These are phyloP conservation scores for Yarrowia sp. DNA, from an alignment of 805 yeast species.

Conservation along the genomic window DNA sequence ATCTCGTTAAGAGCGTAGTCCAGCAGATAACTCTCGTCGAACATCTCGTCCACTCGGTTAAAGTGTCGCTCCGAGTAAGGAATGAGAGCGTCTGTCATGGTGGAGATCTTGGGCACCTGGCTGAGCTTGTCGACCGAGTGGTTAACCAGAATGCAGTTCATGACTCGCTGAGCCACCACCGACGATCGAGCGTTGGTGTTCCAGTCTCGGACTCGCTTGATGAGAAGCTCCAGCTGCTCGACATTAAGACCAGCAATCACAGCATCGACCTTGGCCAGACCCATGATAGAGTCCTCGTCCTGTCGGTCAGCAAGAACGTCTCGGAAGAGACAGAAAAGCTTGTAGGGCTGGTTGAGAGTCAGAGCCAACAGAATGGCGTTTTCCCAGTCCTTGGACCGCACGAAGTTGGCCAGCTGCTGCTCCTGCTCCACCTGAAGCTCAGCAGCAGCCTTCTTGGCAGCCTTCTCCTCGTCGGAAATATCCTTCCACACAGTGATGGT, in stretches of 20 bases:
- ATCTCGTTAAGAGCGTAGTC: slow-evolving; percentile 80
- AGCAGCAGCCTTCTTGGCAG: slow-evolving; percentile 48
- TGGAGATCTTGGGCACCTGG: slow-evolving; percentile 64
- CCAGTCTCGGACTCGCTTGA: slow-evolving; percentile 89
- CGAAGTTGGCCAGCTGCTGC: slow-evolving; percentile 75
- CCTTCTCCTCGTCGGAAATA: slow-evolving; percentile 69
- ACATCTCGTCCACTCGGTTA: slow-evolving; percentile 66
- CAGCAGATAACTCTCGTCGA: slow-evolving; percentile 80
- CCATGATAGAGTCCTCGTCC: slow-evolving; percentile 51
- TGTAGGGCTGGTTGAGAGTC: slow-evolving; percentile 84
- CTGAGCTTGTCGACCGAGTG: slow-evolving; percentile 55
- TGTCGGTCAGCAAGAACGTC: slow-evolving; percentile 49
- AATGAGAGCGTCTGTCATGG: slow-evolving; percentile 65
- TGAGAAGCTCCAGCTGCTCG: slow-evolving; percentile 57
- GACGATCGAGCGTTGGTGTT: slow-evolving; percentile 82
- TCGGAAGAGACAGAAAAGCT: slow-evolving; percentile 72
- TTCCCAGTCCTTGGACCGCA: slow-evolving; percentile 73
- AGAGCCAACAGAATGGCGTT: slow-evolving; percentile 84
- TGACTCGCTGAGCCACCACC: slow-evolving; percentile 72
- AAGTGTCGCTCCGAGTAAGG: slow-evolving; percentile 90
- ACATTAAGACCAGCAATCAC: slow-evolving; percentile 54
- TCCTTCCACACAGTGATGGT: slow-evolving; percentile 86
- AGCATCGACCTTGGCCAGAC: slow-evolving; percentile 59
- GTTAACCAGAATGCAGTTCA: slow-evolving; percentile 58
- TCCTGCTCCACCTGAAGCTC: slow-evolving; percentile 77